Conservation (phyloP, 1,284 basidiomycete genomes). For the Megacollybia platyphylla region DNA sequence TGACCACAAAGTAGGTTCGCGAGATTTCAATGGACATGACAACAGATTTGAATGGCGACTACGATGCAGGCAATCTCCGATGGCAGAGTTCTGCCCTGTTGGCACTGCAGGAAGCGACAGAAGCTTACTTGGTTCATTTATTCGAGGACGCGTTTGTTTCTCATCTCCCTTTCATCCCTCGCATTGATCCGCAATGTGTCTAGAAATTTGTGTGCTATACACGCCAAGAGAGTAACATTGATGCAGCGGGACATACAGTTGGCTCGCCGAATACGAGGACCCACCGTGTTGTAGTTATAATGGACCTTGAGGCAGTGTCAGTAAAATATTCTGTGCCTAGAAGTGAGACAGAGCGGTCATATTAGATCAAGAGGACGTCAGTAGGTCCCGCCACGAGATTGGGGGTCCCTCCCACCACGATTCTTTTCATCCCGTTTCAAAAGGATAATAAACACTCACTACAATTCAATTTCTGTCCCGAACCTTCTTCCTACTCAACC, state of each 20-base stretch:
- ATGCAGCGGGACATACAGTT: constrained; percentile 98
- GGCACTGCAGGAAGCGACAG: constrained; percentile 89
- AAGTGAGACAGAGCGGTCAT: constrained; percentile 33
- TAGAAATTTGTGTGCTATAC: constrained; percentile 91
- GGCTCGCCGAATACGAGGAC: constrained; percentile 86
- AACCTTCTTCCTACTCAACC: constrained; percentile 13
- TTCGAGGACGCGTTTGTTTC: constrained; percentile 89
- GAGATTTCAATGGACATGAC: constrained; percentile 85
- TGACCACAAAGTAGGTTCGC: constrained; percentile 52
- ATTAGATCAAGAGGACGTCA: constrained; percentile 81
- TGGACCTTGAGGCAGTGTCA: constrained; percentile 1
- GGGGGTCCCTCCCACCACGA: constrained; percentile 52
- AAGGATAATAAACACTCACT: constrained; percentile 7
- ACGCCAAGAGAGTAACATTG: constrained; percentile 97
- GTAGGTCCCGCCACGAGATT: constrained; percentile 23
- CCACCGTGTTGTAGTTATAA: constrained; percentile 29
- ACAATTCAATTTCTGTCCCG: constrained; percentile 7
- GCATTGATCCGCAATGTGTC: background rate
- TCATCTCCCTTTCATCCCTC: background rate
- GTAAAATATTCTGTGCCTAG: background rate
- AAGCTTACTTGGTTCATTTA: constrained; percentile 87
- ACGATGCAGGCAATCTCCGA: constrained; percentile 51
- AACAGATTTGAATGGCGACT: constrained; percentile 55
- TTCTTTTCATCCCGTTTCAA: constrained; percentile 47
- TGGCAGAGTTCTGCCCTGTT: constrained; percentile 90